Base-by-base conservation (phyloP, 441 rosid genomes). In the Bruguiera hainesii region DNA sequence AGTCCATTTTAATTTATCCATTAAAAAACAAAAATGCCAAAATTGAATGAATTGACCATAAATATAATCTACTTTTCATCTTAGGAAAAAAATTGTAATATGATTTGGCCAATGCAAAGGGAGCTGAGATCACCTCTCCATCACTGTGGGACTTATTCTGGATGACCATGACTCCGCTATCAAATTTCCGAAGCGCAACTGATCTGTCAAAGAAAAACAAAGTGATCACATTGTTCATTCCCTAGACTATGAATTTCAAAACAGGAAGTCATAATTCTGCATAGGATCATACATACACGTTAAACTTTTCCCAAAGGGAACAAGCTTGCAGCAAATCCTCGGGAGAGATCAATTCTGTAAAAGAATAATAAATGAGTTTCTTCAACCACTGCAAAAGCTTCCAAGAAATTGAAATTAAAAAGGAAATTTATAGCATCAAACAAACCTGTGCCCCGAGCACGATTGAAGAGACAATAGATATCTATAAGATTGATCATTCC, bases 361-460 rank as follows among this genome's bases (percentile, higher is more conserved):
- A 33, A 56, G 61, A 56, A 29, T 5, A 4, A 56, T 9, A 57
- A 61, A 62, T 37, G 25, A 53, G 37, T 7, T 37, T 23, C 63
- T 11, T 33, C 52, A 15, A 55, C 35, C 51, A 48, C 39, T 19
- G 9, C 20, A 60, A 21, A 33, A 3, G 7, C 55, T 39, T 11
- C 23, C 39, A 39, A 2, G 28, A 55, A 64, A 63, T 51, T 7
- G 15, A 67, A 52, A 63, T 28, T 6, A 16, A 49, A 59, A 9
- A 19, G 55, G 48, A 58, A 28, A 9, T 11, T n/a, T 19, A 21
- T 51, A 26, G 59, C 2, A 56, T 26, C 31, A 64, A 35, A 74
- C n/a, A 63, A 75, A 93, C 98, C 97, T 85, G 96, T 94, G 69
- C 99, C 98, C 37, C 98, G 85, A 67, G 97, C 99, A 66, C 98